Conservation (phyloP, 805 yeast genomes). For the Maudiozyma saulgeensis region DNA sequence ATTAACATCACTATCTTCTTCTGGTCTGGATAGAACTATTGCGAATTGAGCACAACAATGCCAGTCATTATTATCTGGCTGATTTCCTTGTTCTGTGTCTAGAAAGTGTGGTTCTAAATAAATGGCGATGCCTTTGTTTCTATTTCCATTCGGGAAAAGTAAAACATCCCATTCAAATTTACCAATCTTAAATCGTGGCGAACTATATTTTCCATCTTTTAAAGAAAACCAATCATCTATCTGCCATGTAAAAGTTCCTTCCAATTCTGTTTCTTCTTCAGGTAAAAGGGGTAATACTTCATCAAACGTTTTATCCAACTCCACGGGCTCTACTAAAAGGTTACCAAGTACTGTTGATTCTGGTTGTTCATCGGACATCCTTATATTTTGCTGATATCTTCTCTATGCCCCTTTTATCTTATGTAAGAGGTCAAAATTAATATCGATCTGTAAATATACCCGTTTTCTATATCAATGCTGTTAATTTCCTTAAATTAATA, state of each 20-base stretch:
- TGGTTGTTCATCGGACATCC: neutral
- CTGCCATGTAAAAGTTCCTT: conserved; percentile 41
- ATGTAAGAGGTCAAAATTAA: neutral
- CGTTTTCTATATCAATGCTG: too few relatives aligned
- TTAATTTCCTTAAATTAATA: too few relatives aligned
- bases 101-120: conserved; percentile 64
- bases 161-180: conserved; percentile 60
- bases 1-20: conserved; percentile 46
- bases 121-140: conserved; percentile 50
- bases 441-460: neutral
- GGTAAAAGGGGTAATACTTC: conserved; percentile 17
- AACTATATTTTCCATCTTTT: conserved; percentile 30
- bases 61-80: conserved; percentile 46
- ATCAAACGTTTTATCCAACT: conserved; percentile 15
- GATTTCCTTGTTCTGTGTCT: conserved; percentile 18
- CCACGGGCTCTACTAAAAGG: conserved; percentile 15
- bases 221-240: conserved; percentile 40
- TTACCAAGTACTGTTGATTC: conserved; percentile 8
- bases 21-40: conserved; percentile 75
- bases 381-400: neutral
- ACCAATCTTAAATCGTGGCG: conserved; percentile 47
- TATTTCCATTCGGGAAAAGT: conserved; percentile 70
- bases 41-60: conserved; percentile 88
- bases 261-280: conserved; percentile 18
- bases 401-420: too few relatives aligned